phyloP scores from a whole-genome alignment of 2,329 filamentous ascomycete species.

The Geoglossum cookeanum region DNA sequence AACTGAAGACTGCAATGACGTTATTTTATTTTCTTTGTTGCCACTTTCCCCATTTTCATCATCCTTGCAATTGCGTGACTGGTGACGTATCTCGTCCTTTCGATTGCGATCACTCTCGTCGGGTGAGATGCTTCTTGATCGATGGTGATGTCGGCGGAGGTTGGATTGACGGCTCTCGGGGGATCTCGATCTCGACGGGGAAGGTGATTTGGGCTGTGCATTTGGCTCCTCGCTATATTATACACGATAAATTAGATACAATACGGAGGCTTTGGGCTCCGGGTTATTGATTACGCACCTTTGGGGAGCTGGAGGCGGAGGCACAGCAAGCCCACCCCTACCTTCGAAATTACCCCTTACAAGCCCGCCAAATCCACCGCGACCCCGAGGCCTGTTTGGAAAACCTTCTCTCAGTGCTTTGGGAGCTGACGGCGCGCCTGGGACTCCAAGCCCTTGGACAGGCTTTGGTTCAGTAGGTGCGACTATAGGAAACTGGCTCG shows the following conservation, averaged over 20 bases:
- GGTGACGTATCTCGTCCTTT: not conserved
- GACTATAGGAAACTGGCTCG: not conserved
- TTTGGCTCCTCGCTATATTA: constrained; percentile 1
- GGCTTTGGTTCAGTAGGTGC: constrained; percentile 3
- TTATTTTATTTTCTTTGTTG: not conserved
- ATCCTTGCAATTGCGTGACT: not conserved
- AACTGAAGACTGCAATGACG: not conserved
- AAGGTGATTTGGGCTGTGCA: not conserved
- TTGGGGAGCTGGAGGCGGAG: not conserved
- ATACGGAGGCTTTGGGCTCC: not conserved
- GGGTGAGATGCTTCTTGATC: not conserved
- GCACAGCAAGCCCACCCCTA: not conserved
- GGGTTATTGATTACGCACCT: not conserved
- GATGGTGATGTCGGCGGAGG: not conserved
- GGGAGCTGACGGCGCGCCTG: constrained; percentile 5
- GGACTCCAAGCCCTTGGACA: constrained; percentile 2
- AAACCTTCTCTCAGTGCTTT: constrained; percentile 4
- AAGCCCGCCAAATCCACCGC: not conserved
- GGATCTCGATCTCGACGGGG: constrained; percentile 1
- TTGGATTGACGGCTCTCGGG: constrained; percentile 1
- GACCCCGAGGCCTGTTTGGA: constrained; percentile 1
- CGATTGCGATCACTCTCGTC: constrained; percentile 1
- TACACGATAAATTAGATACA: not conserved
- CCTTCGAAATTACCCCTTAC: not conserved
- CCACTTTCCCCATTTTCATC: not conserved